A percentile compares a stretch with the other conserved stretches of the same genome.
These are phyloP conservation scores for Lactarius akahatsu DNA, from an alignment of 768 basidiomycete species.

Conservation along the genomic window DNA sequence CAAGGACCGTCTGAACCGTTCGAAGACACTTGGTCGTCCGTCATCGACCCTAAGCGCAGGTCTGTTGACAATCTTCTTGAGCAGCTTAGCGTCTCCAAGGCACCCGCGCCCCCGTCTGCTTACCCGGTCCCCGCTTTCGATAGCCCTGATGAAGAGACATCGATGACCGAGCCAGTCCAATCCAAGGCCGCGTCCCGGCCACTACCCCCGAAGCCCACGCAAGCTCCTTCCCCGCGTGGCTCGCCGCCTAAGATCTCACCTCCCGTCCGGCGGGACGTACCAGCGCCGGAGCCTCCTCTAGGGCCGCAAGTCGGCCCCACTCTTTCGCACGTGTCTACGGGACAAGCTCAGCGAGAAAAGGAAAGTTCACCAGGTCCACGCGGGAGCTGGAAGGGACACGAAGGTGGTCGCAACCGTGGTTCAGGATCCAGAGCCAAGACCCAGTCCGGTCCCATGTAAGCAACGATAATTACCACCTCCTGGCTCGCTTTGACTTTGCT, in stretches of 20 bases:
- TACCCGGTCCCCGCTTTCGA: constrained; percentile 35
- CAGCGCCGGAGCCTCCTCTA: constrained; percentile 51
- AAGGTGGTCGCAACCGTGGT: constrained; percentile 39
- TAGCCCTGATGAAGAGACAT: constrained; percentile 34
- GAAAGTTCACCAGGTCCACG: constrained; percentile 69
- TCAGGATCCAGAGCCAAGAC: constrained; percentile 47
- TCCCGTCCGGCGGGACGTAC: constrained; percentile 47
- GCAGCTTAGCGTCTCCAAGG: constrained; percentile 56
- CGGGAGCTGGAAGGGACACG: constrained; percentile 40
- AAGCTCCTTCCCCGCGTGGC: constrained; percentile 52
- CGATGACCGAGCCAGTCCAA: constrained; percentile 40
- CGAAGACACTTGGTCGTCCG: constrained; percentile 53
- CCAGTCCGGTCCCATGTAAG: constrained; percentile 60
- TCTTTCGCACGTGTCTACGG: constrained; percentile 38
- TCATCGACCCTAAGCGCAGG: constrained; percentile 66
- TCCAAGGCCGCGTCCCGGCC: constrained; percentile 54
- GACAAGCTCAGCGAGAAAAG: constrained; percentile 52
- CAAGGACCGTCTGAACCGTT: constrained; percentile 51
- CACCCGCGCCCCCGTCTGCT: constrained; percentile 34
- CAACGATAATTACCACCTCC: not conserved
- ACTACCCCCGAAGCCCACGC: constrained; percentile 58
- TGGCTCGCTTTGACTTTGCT: not conserved
- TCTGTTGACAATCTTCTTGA: constrained; percentile 83
- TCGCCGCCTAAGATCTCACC: constrained; percentile 64
- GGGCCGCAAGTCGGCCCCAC: constrained; percentile 34